A percentile compares a stretch with the other conserved stretches of the same genome.
Evolutionary conservation across 108 stramenopile species (phyloP).

Genomic region (Bacterosira constricta): DNA sequence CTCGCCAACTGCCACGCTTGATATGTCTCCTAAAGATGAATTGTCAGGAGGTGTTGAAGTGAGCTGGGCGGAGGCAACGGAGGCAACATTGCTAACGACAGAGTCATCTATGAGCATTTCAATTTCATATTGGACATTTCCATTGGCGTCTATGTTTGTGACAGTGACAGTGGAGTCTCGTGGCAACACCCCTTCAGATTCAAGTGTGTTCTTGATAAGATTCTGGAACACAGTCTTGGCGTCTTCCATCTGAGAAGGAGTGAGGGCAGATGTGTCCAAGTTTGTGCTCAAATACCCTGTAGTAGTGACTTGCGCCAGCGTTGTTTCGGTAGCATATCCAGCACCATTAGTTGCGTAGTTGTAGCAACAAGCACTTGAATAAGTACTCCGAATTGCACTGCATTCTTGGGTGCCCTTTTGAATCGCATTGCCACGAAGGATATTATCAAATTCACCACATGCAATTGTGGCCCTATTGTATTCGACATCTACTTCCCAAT

Average conservation of each 20-base stretch:
- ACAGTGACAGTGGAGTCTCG: slow-evolving; percentile 14
- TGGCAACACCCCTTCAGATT: slow-evolving; percentile 8
- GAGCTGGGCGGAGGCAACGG: too few species aligned
- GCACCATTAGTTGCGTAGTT: slow-evolving; percentile 44
- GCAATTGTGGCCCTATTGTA: slow-evolving; percentile 41
- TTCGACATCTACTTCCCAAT: slow-evolving; percentile 48
- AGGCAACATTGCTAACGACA: not conserved
- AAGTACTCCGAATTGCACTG: slow-evolving; percentile 34
- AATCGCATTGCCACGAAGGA: slow-evolving; percentile 31
- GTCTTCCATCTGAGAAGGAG: slow-evolving; percentile 11
- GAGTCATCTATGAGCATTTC: not conserved
- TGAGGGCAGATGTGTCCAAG: slow-evolving; percentile 21
- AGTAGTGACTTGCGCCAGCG: not conserved
- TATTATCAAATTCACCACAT: slow-evolving; percentile 45
- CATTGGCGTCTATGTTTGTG: slow-evolving; percentile 7
- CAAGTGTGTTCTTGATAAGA: slow-evolving; percentile 14
- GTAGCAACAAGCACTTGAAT: slow-evolving; percentile 49
- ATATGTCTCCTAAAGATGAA: too few species aligned
- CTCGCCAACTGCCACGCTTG: too few species aligned
- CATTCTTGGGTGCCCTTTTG: slow-evolving; percentile 38
- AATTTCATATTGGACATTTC: slow-evolving; percentile 11
- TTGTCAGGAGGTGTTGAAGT: too few species aligned
- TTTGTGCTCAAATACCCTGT: slow-evolving; percentile 13
- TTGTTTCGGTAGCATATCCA: not conserved
- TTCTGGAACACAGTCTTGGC: slow-evolving; percentile 12